phyloP scores from a whole-genome alignment of 2,329 filamentous ascomycete genomes.

The Furcasterigmium sp. region DNA sequence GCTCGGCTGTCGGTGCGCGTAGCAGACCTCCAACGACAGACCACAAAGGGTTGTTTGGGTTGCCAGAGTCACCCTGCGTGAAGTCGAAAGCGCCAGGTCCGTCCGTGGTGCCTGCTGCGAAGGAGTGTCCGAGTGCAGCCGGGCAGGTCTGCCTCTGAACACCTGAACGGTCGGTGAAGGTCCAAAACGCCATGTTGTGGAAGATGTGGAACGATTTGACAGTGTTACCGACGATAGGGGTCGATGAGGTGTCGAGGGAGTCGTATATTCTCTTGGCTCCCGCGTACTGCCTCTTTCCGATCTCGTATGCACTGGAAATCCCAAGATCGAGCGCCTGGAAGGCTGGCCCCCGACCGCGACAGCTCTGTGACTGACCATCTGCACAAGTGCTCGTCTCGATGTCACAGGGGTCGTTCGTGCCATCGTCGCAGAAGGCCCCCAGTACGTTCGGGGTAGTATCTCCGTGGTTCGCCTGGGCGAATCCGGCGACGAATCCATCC shows the following conservation, averaged over 20 bases:
- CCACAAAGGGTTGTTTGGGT: slow-evolving; percentile 78
- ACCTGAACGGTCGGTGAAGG: slow-evolving; percentile 70
- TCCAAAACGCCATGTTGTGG: slow-evolving; percentile 72
- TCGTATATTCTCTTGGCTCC: slow-evolving; percentile 48
- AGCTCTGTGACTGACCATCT: slow-evolving; percentile 62
- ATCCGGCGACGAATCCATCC: slow-evolving; percentile 77
- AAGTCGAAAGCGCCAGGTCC: slow-evolving; percentile 91
- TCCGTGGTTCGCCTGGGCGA: slow-evolving; percentile 86
- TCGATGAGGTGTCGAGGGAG: slow-evolving; percentile 38
- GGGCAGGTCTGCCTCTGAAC: slow-evolving; percentile 70
- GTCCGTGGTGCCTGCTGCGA: slow-evolving; percentile 88
- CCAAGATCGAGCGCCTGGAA: slow-evolving; percentile 66
- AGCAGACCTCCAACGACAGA: slow-evolving; percentile 66
- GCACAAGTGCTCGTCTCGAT: slow-evolving; percentile 80
- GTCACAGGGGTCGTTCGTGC: slow-evolving; percentile 64
- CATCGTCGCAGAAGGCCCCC: slow-evolving; percentile 87
- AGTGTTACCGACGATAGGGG: slow-evolving; percentile 53
- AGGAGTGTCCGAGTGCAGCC: slow-evolving; percentile 84
- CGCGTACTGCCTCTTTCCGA: slow-evolving; percentile 65
- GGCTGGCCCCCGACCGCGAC: slow-evolving; percentile 68
- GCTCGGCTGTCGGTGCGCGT: slow-evolving; percentile 63
- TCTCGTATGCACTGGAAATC: slow-evolving; percentile 68
- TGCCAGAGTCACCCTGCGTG: slow-evolving; percentile 73
- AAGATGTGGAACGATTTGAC: slow-evolving; percentile 85
- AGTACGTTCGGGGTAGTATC: slow-evolving; percentile 86